These are phyloP conservation scores for Helicocarpus griseus DNA, from an alignment of 2,329 filamentous ascomycete species.

Conservation along the genomic window DNA sequence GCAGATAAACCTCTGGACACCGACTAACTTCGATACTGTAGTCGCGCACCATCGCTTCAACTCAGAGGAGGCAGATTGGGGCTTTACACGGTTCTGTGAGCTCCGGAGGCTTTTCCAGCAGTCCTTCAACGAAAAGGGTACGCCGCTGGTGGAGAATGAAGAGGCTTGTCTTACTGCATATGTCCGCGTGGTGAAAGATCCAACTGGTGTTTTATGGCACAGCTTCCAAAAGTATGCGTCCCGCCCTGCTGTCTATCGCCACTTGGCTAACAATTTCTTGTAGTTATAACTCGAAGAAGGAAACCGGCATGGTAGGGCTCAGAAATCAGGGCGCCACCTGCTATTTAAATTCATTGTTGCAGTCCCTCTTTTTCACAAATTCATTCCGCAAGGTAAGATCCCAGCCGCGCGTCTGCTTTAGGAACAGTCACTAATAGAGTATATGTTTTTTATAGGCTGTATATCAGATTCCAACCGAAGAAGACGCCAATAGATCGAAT, in stretches of 20 bases:
- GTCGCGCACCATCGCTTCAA: constrained; percentile 92
- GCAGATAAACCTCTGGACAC: constrained; percentile 8
- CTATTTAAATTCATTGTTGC: constrained; percentile 75
- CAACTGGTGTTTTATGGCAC: constrained; percentile 41
- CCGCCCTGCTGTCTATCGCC: constrained; percentile 7
- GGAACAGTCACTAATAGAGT: constrained; percentile 3
- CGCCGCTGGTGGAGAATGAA: constrained; percentile 44
- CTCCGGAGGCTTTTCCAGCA: constrained; percentile 73
- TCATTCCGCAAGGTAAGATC: constrained; percentile 73
- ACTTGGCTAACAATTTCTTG: constrained; percentile 35
- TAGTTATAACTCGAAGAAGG: constrained; percentile 94
- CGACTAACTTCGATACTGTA: constrained; percentile 13
- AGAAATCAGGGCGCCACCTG: constrained; percentile 95
- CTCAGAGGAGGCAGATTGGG: constrained; percentile 94
- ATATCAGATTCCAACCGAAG: constrained; percentile 89
- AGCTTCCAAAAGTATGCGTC: constrained; percentile 33
- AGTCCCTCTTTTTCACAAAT: constrained; percentile 80
- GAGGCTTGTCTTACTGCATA: constrained; percentile 39
- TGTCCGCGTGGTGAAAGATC: constrained; percentile 40
- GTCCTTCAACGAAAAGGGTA: constrained; percentile 58
- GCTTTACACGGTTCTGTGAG: constrained; percentile 93
- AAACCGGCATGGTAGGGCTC: constrained; percentile 91
- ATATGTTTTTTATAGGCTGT: constrained; percentile 57
- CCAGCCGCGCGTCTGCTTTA: background rate
- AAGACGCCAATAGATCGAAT: constrained; percentile 70